These are phyloP conservation scores for Chernovozyma sophiae-reginae DNA, from an alignment of 1,139 yeast species.

Conservation along the genomic window DNA sequence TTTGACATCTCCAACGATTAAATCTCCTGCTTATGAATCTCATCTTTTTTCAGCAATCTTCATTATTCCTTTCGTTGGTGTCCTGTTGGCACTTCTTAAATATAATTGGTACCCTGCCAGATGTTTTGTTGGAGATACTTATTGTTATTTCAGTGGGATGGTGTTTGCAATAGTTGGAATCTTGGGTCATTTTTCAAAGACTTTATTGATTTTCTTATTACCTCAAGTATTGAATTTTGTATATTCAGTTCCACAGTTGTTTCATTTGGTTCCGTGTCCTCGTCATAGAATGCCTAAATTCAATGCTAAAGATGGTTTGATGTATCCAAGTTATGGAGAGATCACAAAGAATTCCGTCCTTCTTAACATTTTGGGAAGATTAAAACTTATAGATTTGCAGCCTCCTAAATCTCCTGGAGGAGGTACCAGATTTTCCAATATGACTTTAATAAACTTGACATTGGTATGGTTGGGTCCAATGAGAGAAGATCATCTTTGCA, in stretches of 20 bases:
- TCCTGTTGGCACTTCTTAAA: conserved; percentile 68
- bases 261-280: conserved; percentile 87
- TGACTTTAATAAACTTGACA: conserved; percentile 80
- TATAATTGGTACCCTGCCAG: conserved; percentile 88
- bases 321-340: conserved; percentile 61
- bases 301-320: conserved; percentile 59
- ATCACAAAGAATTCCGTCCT: conserved; percentile 20
- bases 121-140: conserved; percentile 97
- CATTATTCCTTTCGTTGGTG: conserved; percentile 83
- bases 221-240: conserved; percentile 90
- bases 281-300: conserved; percentile 88
- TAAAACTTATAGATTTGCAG: conserved; percentile 48
- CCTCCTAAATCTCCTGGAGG: neutral
- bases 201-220: conserved; percentile 74
- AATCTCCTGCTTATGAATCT: conserved; percentile 69
- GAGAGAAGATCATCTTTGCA: conserved; percentile 75
- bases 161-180: conserved; percentile 97
- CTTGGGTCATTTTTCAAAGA: conserved; percentile 92
- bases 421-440: conserved; percentile 50
- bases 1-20: conserved; percentile 35
- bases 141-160: conserved; percentile 98
- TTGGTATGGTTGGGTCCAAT: conserved; percentile 87
- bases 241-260: conserved; percentile 86
- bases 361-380: conserved; percentile 30
- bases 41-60: conserved; percentile 80